These are phyloP conservation scores for Persicaria tinctoria DNA, from an alignment of 148 eudicot species.

Conservation along the genomic window DNA sequence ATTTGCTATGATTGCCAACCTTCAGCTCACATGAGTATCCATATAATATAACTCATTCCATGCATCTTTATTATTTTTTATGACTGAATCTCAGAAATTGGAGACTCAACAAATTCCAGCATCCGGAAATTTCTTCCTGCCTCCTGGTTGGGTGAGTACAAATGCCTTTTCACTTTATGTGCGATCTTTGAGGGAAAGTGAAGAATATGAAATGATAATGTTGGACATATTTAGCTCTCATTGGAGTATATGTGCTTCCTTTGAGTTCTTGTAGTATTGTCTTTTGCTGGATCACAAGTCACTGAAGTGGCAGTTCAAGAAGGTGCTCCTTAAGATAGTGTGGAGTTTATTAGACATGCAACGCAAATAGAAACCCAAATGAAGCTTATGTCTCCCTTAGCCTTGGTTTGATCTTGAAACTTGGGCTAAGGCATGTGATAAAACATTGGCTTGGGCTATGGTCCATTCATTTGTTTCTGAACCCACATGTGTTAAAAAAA, in stretches of 20 bases:
- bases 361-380: background rate
- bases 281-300: background rate
- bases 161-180: conserved; percentile 3
- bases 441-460: background rate
- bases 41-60: background rate
- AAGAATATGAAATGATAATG: background rate
- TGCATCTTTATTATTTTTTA: background rate
- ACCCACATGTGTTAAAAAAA: too few species aligned
- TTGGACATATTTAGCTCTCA: background rate
- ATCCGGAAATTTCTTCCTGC: conserved; percentile 32
- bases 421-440: background rate
- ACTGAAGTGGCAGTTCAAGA: background rate
- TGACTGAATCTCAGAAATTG: conserved; percentile 38
- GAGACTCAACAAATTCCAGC: conserved; percentile 33
- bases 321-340: background rate
- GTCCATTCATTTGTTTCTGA: background rate
- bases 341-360: background rate
- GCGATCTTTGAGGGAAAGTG: background rate
- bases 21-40: background rate
- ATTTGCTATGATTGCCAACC: background rate
- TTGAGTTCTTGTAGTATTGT: background rate
- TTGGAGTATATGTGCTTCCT: background rate
- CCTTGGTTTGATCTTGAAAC: background rate
- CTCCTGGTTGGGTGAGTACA: conserved; percentile 78
- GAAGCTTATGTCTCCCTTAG: background rate